These are phyloP conservation scores for Pistacia integerrima DNA, from an alignment of 345 rosid species.

Conservation along the genomic window DNA sequence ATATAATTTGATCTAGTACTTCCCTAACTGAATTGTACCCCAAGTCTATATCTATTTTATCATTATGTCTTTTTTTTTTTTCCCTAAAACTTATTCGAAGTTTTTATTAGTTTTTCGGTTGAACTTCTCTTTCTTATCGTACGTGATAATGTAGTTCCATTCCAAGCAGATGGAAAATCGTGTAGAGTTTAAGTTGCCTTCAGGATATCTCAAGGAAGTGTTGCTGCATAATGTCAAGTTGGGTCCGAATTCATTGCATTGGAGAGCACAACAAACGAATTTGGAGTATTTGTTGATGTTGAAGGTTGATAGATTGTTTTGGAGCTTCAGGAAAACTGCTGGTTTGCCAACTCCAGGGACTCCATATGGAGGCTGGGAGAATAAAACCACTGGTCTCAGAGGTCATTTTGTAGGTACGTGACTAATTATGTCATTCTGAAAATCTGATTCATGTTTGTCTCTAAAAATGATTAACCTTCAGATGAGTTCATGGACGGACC, in stretches of 20 bases:
- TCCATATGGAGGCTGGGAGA: slow-evolving; percentile 61
- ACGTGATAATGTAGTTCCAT: no score
- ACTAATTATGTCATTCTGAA: no score
- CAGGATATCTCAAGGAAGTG: slow-evolving; percentile 46
- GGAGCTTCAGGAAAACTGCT: slow-evolving; percentile 59
- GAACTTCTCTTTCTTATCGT: no score
- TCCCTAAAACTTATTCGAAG: no score
- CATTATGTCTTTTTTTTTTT: no score
- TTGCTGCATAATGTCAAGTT: slow-evolving; percentile 48
- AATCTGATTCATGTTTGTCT: no score
- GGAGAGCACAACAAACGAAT: slow-evolving; percentile 57
- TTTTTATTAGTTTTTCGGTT: no score
- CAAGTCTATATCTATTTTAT: no score
- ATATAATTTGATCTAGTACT: no score
- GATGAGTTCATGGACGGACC: no score
- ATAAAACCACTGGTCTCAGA: slow-evolving; percentile 33
- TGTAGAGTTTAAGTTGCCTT: slow-evolving; percentile 7
- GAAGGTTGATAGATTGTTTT: slow-evolving; percentile 49
- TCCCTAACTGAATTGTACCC: no score
- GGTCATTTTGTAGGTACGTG: slow-evolving; percentile 59
- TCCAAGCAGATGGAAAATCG: neutral
- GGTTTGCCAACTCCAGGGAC: slow-evolving; percentile 40
- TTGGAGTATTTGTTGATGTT: slow-evolving; percentile 52
- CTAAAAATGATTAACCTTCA: no score
- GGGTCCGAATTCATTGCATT: slow-evolving; percentile 44